Conservation (phyloP, 257 asterid genomes). For the Capsicum chinense region DNA sequence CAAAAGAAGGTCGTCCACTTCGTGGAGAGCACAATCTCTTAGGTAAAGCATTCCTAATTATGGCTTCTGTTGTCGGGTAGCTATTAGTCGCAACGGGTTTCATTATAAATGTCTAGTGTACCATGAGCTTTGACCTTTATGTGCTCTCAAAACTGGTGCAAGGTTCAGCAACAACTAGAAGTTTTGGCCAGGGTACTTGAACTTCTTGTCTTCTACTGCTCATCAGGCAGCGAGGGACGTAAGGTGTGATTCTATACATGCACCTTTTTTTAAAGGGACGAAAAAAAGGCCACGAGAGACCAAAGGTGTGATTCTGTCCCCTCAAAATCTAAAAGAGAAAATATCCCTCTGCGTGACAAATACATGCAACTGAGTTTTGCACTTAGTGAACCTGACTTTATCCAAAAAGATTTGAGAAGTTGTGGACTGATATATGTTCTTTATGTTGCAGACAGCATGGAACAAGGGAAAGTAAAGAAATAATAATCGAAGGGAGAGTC, state of each 20-base stretch:
- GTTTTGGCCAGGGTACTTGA: constrained; percentile 92
- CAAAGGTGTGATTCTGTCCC: too few species aligned
- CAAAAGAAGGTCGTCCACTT: constrained; percentile 71
- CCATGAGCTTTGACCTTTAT: not conserved
- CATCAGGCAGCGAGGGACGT: too few species aligned
- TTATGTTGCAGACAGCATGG: constrained; percentile 82
- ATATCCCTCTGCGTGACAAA: not conserved
- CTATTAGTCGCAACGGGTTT: constrained; percentile 36
- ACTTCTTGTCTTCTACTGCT: constrained; percentile 27
- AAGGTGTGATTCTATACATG: too few species aligned
- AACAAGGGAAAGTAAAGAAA: constrained; percentile 96
- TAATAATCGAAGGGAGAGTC: constrained; percentile 91
- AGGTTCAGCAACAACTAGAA: constrained; percentile 87
- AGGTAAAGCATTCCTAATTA: constrained; percentile 90
- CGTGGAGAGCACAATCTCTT: constrained; percentile 92
- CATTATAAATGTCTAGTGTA: constrained; percentile 31
- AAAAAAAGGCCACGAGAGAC: too few species aligned
- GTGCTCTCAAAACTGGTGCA: constrained; percentile 40
- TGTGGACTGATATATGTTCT: constrained; percentile 41
- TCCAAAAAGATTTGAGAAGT: constrained; percentile 24
- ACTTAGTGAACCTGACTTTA: not conserved
- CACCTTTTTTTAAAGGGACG: too few species aligned
- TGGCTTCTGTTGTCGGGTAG: constrained; percentile 96
- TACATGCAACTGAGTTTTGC: constrained; percentile 13
- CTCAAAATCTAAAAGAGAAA: not conserved